Evolutionary conservation across 805 yeast species (phyloP).

Genomic region (Candida tammaniensis): DNA sequence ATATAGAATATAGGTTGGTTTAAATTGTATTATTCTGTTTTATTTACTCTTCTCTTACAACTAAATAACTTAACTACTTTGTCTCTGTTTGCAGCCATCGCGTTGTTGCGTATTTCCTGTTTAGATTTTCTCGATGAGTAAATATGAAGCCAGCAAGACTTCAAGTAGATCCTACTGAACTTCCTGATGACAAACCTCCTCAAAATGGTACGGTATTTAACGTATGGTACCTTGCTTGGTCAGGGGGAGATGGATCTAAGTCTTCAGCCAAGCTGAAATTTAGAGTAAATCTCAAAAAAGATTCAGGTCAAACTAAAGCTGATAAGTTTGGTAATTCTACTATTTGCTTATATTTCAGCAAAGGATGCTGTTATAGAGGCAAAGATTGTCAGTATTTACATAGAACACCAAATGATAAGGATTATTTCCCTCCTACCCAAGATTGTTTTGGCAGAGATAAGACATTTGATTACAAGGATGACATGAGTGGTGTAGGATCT

Average conservation of each 20-base stretch:
- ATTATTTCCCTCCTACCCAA: slow-evolving; percentile 56
- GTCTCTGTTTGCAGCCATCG: background rate
- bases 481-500: slow-evolving; percentile 92
- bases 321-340: slow-evolving; percentile 37
- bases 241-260: slow-evolving; percentile 60
- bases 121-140: too few relatives aligned
- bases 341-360: slow-evolving; percentile 81
- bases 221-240: slow-evolving; percentile 88
- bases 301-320: slow-evolving; percentile 76
- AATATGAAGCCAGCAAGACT: slow-evolving; percentile 56
- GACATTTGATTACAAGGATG: slow-evolving; percentile 78
- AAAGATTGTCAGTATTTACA: slow-evolving; percentile 74
- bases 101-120: too few relatives aligned
- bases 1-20: background rate
- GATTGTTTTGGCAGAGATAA: slow-evolving; percentile 95
- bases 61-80: background rate
- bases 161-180: slow-evolving; percentile 63
- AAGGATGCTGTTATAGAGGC: slow-evolving; percentile 85
- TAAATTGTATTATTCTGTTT: too few relatives aligned
- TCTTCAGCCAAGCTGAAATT: slow-evolving; percentile 52
- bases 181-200: slow-evolving; percentile 64
- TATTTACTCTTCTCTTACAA: background rate
- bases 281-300: slow-evolving; percentile 56
- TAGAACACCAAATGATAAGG: slow-evolving; percentile 63
- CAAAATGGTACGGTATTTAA: slow-evolving; percentile 81